phyloP scores from a whole-genome alignment of 495 filamentous ascomycete species.

The Elasticomyces elasticus region DNA sequence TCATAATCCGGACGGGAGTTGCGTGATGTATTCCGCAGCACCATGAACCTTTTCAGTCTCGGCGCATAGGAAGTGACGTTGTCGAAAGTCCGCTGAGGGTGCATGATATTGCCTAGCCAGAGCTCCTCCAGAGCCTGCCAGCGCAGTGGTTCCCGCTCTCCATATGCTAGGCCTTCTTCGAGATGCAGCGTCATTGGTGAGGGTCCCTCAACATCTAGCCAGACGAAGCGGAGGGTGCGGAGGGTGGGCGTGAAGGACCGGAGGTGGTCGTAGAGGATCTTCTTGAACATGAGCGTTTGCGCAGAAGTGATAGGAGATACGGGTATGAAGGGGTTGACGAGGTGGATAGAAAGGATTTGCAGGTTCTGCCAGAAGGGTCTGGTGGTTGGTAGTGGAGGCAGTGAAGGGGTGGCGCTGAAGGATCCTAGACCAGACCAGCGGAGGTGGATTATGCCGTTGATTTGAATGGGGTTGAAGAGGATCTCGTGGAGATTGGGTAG shows the following conservation, averaged over 20 bases:
- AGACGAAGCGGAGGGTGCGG: slow-evolving; percentile 19
- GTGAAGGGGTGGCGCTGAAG: slow-evolving; percentile 8
- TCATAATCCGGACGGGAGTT: not conserved
- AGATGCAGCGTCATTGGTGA: slow-evolving; percentile 19
- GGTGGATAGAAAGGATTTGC: slow-evolving; percentile 18
- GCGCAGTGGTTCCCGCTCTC: slow-evolving; percentile 1
- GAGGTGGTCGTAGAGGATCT: slow-evolving; percentile 25
- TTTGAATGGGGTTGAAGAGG: slow-evolving; percentile 20
- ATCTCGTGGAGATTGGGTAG: slow-evolving; percentile 13
- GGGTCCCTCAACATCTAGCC: slow-evolving; percentile 23
- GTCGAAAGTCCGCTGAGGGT: not conserved
- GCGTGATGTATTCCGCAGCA: not conserved
- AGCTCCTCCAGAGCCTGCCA: slow-evolving; percentile 11
- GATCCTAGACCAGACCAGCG: slow-evolving; percentile 22
- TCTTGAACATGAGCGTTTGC: slow-evolving; percentile 21
- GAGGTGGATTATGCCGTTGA: slow-evolving; percentile 23
- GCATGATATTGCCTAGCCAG: slow-evolving; percentile 9
- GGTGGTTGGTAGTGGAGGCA: not conserved
- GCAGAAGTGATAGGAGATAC: not conserved
- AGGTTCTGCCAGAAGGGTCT: slow-evolving; percentile 16
- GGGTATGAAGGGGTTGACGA: slow-evolving; percentile 18
- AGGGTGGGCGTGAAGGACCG: slow-evolving; percentile 15
- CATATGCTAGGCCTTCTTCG: not conserved
- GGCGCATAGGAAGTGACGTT: not conserved
- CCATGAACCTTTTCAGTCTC: not conserved